These are phyloP conservation scores for Pseudogymnoascus sp. DNA, from an alignment of 2,329 filamentous ascomycete genomes.

Conservation along the genomic window DNA sequence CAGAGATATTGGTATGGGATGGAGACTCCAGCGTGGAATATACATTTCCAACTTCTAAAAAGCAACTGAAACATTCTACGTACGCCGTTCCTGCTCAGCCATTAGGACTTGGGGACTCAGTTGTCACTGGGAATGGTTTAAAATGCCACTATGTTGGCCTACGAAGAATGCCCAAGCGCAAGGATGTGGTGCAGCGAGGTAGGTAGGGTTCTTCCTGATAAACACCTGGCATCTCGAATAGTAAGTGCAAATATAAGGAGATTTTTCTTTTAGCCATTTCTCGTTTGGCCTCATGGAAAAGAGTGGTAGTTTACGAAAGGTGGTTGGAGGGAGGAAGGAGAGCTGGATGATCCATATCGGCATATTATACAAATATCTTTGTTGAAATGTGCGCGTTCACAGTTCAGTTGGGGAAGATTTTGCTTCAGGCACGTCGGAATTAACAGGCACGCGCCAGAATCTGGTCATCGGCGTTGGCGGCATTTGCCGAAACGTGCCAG, in stretches of 20 bases:
- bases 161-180: neutral
- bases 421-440: conserved; percentile 7
- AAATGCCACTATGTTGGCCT: neutral
- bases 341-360: neutral
- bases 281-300: neutral
- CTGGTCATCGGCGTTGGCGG: conserved; percentile 4
- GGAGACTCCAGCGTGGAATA: neutral
- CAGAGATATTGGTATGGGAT: neutral
- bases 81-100: neutral
- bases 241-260: neutral
- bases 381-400: neutral
- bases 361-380: neutral
- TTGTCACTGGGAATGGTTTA: neutral
- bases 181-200: neutral
- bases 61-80: neutral
- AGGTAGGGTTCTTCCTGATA: neutral
- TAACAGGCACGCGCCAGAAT: conserved; percentile 7
- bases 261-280: neutral
- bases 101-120: neutral
- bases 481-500: conserved; percentile 6
- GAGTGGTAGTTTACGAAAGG: neutral
- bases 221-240: neutral
- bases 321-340: neutral
- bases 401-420: neutral
- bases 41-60: neutral